A percentile compares a stretch with the other conserved stretches of the same genome.
Conservation (phyloP, 2,329 filamentous ascomycete genomes). For the Teratosphaeria destructans region DNA sequence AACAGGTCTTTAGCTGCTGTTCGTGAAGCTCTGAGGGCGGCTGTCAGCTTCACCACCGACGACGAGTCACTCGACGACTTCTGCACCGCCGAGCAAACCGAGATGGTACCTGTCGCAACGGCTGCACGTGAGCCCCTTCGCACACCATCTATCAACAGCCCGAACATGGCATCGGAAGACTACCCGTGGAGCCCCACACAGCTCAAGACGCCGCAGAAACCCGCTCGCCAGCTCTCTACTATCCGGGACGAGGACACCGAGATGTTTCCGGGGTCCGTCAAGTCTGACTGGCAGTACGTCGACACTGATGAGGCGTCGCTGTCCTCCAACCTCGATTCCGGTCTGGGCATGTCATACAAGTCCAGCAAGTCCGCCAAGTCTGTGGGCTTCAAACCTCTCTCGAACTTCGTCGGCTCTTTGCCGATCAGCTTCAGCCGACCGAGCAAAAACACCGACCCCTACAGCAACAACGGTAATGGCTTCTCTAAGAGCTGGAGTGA, state of each 20-base stretch:
- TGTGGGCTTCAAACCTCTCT: conserved; percentile 52
- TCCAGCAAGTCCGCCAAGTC: conserved; percentile 41
- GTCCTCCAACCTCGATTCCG: conserved; percentile 75
- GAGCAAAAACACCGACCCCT: conserved; percentile 48
- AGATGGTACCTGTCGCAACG: conserved; percentile 58
- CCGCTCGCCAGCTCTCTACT: conserved; percentile 72
- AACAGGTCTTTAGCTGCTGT: conserved; percentile 74
- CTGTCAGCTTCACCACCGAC: conserved; percentile 84
- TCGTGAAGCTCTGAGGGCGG: conserved; percentile 66
- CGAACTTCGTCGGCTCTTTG: conserved; percentile 63
- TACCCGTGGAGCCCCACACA: conserved; percentile 64
- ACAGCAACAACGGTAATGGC: conserved; percentile 24
- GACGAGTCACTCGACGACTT: conserved; percentile 91
- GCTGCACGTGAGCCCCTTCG: conserved; percentile 91
- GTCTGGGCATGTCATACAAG: conserved; percentile 69
- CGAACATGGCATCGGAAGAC: conserved; percentile 60
- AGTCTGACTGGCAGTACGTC: conserved; percentile 60
- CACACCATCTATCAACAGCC: conserved; percentile 87
- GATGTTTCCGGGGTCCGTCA: conserved; percentile 69
- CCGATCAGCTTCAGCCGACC: conserved; percentile 48
- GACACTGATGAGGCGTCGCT: conserved; percentile 69
- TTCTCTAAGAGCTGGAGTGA: conserved; percentile 99
- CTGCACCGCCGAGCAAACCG: conserved; percentile 64
- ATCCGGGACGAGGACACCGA: conserved; percentile 79
- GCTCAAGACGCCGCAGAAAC: conserved; percentile 60